These are phyloP conservation scores for Cicer judaicum DNA, from an alignment of 306 rosid species.

Conservation along the genomic window DNA sequence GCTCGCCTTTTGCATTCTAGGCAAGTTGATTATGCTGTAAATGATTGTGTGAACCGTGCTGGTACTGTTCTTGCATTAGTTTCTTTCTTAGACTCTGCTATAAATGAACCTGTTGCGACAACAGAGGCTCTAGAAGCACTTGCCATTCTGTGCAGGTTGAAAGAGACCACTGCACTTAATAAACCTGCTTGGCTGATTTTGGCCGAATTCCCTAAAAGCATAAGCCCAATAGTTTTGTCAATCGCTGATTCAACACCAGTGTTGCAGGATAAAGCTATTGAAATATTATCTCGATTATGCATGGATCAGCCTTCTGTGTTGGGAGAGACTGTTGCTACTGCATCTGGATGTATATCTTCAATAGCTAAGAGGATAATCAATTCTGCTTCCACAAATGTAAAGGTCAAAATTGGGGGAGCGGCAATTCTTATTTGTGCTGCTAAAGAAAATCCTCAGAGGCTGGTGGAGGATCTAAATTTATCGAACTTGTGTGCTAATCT, in stretches of 20 bases:
- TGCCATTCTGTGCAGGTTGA: constrained; percentile 83
- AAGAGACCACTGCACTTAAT: constrained; percentile 51
- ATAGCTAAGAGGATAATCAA: constrained; percentile 76
- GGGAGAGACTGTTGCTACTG: constrained; percentile 69
- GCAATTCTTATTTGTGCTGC: constrained; percentile 94
- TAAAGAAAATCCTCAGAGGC: constrained; percentile 78
- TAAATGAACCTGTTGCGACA: constrained; percentile 62
- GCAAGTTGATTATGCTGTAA: constrained; percentile 66
- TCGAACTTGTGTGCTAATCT: constrained; percentile 69
- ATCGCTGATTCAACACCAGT: constrained; percentile 71
- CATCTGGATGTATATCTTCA: constrained; percentile 76
- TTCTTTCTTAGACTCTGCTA: constrained; percentile 79
- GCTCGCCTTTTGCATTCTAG: constrained; percentile 87
- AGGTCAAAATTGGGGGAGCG: constrained; percentile 83
- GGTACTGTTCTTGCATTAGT: constrained; percentile 97
- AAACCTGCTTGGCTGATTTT: constrained; percentile 96
- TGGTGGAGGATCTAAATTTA: constrained; percentile 79
- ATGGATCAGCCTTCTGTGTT: constrained; percentile 79
- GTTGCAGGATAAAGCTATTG: constrained; percentile 93
- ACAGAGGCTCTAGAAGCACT: constrained; percentile 94
- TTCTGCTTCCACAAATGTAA: constrained; percentile 65
- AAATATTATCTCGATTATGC: constrained; percentile 86
- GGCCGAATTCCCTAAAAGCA: constrained; percentile 85
- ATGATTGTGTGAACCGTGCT: constrained; percentile 83
- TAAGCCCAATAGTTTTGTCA: constrained; percentile 82